Evolutionary conservation across 2,329 filamentous ascomycete species (phyloP).

Genomic region (Colletotrichum sp.): DNA sequence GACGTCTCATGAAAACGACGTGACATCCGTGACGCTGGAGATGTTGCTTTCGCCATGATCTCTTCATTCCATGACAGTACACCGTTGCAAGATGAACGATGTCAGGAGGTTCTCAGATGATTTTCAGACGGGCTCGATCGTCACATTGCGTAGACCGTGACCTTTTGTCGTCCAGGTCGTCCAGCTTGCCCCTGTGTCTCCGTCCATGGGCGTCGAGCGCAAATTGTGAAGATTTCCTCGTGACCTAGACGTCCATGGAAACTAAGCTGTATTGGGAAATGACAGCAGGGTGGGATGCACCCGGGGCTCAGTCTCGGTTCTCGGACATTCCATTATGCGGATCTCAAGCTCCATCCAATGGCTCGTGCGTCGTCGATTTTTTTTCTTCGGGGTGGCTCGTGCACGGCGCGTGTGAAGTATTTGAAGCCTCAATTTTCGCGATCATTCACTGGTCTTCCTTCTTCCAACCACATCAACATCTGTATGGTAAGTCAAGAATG

Average conservation of each 20-base stretch:
- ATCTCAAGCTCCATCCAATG: background rate
- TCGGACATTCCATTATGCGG: background rate
- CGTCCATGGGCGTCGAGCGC: background rate
- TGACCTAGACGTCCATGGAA: background rate
- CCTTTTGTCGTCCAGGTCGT: background rate
- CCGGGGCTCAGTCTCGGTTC: background rate
- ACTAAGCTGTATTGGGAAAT: background rate
- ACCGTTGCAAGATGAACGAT: background rate
- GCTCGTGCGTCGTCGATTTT: background rate
- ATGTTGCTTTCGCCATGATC: background rate
- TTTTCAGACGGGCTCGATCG: background rate
- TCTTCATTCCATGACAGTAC: background rate
- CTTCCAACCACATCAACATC: background rate
- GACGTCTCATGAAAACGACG: background rate
- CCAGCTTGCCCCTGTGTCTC: background rate
- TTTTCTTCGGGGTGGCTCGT: background rate
- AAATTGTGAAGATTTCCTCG: background rate
- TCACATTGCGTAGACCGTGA: background rate
- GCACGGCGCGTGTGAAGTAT: background rate
- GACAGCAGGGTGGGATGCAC: background rate
- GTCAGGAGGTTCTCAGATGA: background rate
- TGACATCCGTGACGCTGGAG: background rate
- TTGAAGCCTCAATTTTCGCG: background rate
- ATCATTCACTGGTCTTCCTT: background rate
- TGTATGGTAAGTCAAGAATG: background rate